These are phyloP conservation scores for Venturia nashicola DNA, from an alignment of 2,329 filamentous ascomycete species.

Conservation along the genomic window DNA sequence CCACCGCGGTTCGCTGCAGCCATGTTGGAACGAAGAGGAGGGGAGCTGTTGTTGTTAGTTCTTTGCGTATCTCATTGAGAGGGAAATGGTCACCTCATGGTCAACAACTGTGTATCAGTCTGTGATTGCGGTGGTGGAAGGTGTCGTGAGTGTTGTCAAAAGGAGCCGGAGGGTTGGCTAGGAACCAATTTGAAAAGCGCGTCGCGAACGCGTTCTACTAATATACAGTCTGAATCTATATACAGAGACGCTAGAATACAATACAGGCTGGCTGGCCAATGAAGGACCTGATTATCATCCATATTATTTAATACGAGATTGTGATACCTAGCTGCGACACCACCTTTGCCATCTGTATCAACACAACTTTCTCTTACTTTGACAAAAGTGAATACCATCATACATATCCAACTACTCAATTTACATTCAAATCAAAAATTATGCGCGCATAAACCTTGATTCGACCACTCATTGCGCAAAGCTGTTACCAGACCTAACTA, in stretches of 20 bases:
- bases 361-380: not conserved
- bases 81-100: constrained; percentile 2
- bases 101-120: not conserved
- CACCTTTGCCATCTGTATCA: not conserved
- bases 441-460: not conserved
- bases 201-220: not conserved
- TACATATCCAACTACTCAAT: not conserved
- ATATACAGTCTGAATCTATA: not conserved
- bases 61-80: not conserved
- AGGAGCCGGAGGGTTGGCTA: not conserved
- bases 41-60: constrained; percentile 23
- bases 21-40: constrained; percentile 69
- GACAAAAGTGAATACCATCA: not conserved
- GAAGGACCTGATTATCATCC: not conserved
- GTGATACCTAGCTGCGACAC: not conserved
- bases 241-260: not conserved
- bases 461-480: not conserved
- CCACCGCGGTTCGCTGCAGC: constrained; percentile 71
- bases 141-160: not conserved
- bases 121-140: not conserved
- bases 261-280: not conserved
- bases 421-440: not conserved
- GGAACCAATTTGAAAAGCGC: not conserved
- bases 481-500: not conserved
- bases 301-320: not conserved